A percentile compares a stretch with the other conserved stretches of the same genome.
phyloP scores from a whole-genome alignment of 306 rosid genomes.

The Begonia fuchsioides region DNA sequence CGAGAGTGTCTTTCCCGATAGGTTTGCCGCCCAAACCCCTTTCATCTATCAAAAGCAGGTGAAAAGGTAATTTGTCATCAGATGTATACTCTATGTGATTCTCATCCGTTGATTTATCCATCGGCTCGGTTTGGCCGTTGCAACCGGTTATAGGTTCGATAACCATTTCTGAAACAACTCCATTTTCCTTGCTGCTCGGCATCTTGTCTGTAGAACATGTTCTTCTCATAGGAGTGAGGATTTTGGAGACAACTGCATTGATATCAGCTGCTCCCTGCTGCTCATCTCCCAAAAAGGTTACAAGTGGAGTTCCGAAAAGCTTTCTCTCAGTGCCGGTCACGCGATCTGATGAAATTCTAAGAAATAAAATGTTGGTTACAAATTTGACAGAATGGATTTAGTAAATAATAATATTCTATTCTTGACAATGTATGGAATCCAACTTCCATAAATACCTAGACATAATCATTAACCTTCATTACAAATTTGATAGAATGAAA shows the following conservation, averaged over 20 bases:
- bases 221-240: slow-evolving; percentile 61
- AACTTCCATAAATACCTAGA: too few relatives aligned
- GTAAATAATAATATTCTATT: too few relatives aligned
- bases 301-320: slow-evolving; percentile 79
- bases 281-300: slow-evolving; percentile 51
- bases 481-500: too few relatives aligned
- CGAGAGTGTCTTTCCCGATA: slow-evolving; percentile 36
- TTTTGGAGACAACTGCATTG: slow-evolving; percentile 34
- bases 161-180: slow-evolving; percentile 30
- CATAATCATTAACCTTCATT: too few relatives aligned
- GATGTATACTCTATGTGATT: slow-evolving; percentile 37
- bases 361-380: neutral
- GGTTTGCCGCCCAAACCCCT: slow-evolving; percentile 39
- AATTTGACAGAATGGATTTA: too few relatives aligned
- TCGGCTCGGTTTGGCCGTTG: slow-evolving; percentile 16
- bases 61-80: slow-evolving; percentile 41
- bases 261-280: slow-evolving; percentile 44
- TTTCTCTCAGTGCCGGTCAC: slow-evolving; percentile 53
- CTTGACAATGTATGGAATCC: too few relatives aligned
- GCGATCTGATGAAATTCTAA: slow-evolving; percentile 35
- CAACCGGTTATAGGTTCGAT: slow-evolving; percentile 37
- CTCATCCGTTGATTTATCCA: slow-evolving; percentile 17
- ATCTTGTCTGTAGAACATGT: slow-evolving; percentile 26
- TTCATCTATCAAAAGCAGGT: slow-evolving; percentile 40
- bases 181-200: slow-evolving; percentile 58